Percentiles rank a stretch among this genome's conserved stretches.
These are phyloP conservation scores for Noccaea bulbosa DNA, from an alignment of 345 rosid genomes.

Conservation along the genomic window DNA sequence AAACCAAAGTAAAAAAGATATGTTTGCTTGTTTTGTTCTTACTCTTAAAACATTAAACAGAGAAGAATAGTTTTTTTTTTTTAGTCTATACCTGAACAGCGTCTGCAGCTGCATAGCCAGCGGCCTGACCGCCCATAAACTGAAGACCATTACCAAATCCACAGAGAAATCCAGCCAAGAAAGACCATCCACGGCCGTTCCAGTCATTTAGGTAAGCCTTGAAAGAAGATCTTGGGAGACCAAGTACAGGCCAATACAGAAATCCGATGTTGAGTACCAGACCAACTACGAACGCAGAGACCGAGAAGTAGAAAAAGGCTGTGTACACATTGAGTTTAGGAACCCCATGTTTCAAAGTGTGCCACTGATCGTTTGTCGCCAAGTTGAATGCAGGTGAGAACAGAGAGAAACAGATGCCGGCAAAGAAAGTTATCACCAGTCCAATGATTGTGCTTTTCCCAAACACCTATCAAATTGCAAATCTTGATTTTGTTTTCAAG, in stretches of 20 bases:
- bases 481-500: not conserved
- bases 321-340: constrained; percentile 73
- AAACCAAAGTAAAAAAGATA: constrained; percentile 3
- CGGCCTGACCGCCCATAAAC: constrained; percentile 92
- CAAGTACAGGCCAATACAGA: constrained; percentile 65
- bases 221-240: constrained; percentile 62
- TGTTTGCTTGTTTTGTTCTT: not conserved
- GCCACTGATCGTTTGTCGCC: constrained; percentile 88
- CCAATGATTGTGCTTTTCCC: constrained; percentile 70
- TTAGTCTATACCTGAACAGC: constrained; percentile 65
- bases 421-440: constrained; percentile 64
- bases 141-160: constrained; percentile 88
- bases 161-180: constrained; percentile 77
- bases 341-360: constrained; percentile 69
- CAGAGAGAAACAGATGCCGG: constrained; percentile 79
- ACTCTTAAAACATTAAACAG: not conserved
- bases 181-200: constrained; percentile 85
- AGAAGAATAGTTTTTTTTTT: not conserved
- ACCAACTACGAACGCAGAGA: constrained; percentile 63
- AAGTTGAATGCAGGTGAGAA: constrained; percentile 90
- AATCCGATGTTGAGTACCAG: constrained; percentile 60
- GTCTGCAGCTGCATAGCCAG: constrained; percentile 90
- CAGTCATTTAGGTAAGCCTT: constrained; percentile 72
- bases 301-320: constrained; percentile 78
- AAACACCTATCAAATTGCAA: constrained; percentile 55